Percentiles rank a stretch among this genome's conserved stretches.
Evolutionary conservation across 1,284 basidiomycete species (phyloP).

Genomic region (Fomitopsis palustris): DNA sequence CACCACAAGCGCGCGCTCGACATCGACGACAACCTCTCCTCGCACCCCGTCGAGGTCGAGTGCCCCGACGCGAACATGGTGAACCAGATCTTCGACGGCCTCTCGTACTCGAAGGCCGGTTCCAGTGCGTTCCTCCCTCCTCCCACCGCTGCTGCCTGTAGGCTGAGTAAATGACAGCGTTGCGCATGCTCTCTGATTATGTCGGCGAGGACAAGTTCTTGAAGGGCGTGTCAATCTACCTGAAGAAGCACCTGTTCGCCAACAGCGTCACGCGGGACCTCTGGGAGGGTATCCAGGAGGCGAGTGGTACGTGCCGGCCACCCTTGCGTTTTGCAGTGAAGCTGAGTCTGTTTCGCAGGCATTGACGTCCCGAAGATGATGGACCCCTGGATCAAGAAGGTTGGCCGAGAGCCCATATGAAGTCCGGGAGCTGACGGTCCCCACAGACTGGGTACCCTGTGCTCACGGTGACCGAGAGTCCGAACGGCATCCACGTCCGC

Average conservation of each 20-base stretch:
- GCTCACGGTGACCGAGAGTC: constrained; percentile 79
- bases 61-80: constrained; percentile 87
- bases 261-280: constrained; percentile 89
- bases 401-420: constrained; percentile 18
- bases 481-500: constrained; percentile 68
- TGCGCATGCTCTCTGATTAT: constrained; percentile 89
- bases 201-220: constrained; percentile 90
- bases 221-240: constrained; percentile 87
- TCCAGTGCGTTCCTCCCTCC: constrained; percentile 44
- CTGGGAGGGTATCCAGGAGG: constrained; percentile 84
- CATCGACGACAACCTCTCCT: constrained; percentile 89
- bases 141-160: background rate
- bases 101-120: constrained; percentile 87
- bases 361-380: constrained; percentile 81
- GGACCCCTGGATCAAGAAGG: constrained; percentile 91
- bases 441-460: constrained; percentile 84
- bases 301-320: constrained; percentile 58
- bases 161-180: constrained; percentile 44
- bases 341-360: no score
- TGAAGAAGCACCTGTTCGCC: constrained; percentile 83
- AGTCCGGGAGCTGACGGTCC: background rate
- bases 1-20: constrained; percentile 72
- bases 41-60: constrained; percentile 93
- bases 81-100: constrained; percentile 85
- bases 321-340: no score